Evolutionary conservation across 345 rosid species (phyloP), one percentile per base, ranked within the genome.

Genomic region (Mallotus nudiflorus): DNA sequence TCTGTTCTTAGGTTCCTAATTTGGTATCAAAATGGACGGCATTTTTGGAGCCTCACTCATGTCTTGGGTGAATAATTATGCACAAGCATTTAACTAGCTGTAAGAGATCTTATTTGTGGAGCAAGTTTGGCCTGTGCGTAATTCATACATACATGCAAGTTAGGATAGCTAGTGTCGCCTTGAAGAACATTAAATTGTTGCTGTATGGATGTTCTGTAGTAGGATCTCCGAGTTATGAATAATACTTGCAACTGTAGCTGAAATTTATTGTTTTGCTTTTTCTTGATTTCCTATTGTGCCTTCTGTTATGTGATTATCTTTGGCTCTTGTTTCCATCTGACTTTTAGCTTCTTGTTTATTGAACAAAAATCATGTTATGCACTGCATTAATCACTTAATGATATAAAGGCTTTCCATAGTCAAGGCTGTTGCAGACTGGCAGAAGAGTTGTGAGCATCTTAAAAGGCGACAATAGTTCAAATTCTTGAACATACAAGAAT

Each of bases 151-250:
- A 46, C 29, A 20, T 66, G n/a, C 24, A 28, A 59, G 44, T 27
- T 19, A 2, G 31, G 65, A 48, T 69, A 31, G 16, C 16, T 31
- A 19, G 33, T 24, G 37, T n/a, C 52, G n/a, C 42, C 25, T 27
- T 35, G 61, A 51, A 39, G 55, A 52, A 27, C 40, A 51, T 52
- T n/a, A 20, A 51, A 62, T 62, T 71, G 18, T 53, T 29, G 52
- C 28, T 51, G 59, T 19, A 61, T 49, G 24, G n/a, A 39, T 70
- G 65, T 27, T 58, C 45, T 9, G 9, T 69, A n/a, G 46, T 15
- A 48, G 61, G 70, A 35, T 24, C 24, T 22, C 13, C 10, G 5
- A 61, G 8, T n/a, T 37, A 19, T 45, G 14, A 42, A 45, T 2
- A 29, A 50, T 37, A 24, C 18, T 13, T 24, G 14, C 9, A 35